Evolutionary conservation across 2,329 filamentous ascomycete species (phyloP).

Genomic region (Rutstroemia sp.): DNA sequence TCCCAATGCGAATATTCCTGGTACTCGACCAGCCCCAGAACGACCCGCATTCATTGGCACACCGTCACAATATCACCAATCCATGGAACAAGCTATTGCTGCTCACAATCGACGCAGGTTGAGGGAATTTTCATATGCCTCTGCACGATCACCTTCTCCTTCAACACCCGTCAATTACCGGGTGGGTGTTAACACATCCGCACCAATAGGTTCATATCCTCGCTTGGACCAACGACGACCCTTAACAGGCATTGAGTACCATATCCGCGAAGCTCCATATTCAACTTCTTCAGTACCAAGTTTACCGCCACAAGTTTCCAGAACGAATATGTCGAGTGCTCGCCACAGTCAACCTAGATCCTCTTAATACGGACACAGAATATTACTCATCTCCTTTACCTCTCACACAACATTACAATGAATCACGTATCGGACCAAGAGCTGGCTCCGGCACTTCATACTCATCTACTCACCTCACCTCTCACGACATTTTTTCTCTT

Average conservation of each 20-base stretch:
- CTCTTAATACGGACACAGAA: not conserved
- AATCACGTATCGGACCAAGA: not conserved
- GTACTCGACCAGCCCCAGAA: conserved; percentile 30
- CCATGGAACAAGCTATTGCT: not conserved
- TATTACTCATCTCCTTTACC: not conserved
- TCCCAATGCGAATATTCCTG: conserved; percentile 27
- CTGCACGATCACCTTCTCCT: not conserved
- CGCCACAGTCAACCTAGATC: not conserved
- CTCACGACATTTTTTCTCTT: not conserved
- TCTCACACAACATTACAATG: not conserved
- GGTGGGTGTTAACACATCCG: not conserved
- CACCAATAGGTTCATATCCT: not conserved
- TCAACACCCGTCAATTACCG: not conserved
- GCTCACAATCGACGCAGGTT: not conserved
- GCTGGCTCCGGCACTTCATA: not conserved
- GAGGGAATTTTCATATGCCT: not conserved
- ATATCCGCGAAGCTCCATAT: not conserved
- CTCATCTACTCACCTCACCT: not conserved
- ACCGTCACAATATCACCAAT: not conserved
- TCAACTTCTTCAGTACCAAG: not conserved
- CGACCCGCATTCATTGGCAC: not conserved
- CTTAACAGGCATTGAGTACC: not conserved
- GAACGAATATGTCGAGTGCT: not conserved
- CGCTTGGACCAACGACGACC: not conserved
- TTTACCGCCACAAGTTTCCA: not conserved